Conservation (phyloP, 208 protist genomes). For the Herpetomonas samuelpessoai region DNA sequence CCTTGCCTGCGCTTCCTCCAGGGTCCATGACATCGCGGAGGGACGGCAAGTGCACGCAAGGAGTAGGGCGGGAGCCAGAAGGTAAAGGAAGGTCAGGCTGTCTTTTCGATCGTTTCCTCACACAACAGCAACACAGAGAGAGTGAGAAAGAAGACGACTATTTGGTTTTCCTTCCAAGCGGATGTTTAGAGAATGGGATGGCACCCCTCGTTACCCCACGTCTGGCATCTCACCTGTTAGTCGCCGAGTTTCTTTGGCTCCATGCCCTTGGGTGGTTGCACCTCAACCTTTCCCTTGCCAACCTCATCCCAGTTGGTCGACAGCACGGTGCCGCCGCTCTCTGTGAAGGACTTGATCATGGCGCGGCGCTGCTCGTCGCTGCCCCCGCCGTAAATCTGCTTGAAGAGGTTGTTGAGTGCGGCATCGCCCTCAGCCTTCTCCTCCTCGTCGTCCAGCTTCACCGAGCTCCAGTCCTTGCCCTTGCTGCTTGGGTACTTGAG, state of each 20-base stretch:
- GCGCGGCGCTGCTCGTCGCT: constrained; percentile 87
- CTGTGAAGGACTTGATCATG: constrained; percentile 96
- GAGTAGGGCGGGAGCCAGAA: too few species aligned
- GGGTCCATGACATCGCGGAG: too few species aligned
- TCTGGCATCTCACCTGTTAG: too few species aligned
- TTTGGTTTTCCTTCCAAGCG: too few species aligned
- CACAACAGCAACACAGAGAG: too few species aligned
- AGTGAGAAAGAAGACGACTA: too few species aligned
- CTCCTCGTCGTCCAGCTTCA: constrained; percentile 78
- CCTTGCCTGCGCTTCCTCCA: too few species aligned
- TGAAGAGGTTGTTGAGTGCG: constrained; percentile 91
- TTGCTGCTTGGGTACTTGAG: constrained; percentile 81
- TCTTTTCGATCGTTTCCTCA: too few species aligned
- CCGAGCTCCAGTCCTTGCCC: constrained; percentile 76
- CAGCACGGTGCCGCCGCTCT: constrained; percentile 94
- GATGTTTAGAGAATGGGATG: background rate
- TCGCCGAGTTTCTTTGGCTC: constrained; percentile 68
- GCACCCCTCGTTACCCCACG: background rate
- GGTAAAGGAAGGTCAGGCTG: too few species aligned
- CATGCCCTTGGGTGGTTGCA: constrained; percentile 88
- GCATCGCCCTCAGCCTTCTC: constrained; percentile 89
- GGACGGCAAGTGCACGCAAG: too few species aligned
- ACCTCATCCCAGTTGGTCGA: constrained; percentile 97
- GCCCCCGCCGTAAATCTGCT: constrained; percentile 93
- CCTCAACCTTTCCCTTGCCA: constrained; percentile 73